Conservation (phyloP, 75 land plant species). For the Gnetum montanum region DNA sequence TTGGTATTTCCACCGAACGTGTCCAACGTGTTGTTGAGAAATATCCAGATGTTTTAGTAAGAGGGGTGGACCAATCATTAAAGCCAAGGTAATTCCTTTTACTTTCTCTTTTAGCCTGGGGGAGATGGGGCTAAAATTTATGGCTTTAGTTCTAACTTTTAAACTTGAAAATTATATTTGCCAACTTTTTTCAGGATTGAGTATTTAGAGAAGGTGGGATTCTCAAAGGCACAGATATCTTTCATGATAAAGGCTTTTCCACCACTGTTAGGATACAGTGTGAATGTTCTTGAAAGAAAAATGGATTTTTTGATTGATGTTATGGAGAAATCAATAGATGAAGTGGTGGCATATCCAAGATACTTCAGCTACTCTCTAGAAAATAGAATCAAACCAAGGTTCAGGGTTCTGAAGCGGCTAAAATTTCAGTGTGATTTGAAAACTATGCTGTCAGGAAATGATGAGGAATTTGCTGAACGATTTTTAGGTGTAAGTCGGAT, state of each 20-base stretch:
- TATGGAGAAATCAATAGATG: constrained; percentile 51
- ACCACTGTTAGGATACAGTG: constrained; percentile 73
- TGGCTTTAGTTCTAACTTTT: not conserved
- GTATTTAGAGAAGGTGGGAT: constrained; percentile 40
- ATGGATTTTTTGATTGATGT: constrained; percentile 43
- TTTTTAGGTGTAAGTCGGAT: constrained; percentile 49
- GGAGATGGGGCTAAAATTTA: not conserved
- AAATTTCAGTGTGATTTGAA: constrained; percentile 50
- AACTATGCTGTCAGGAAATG: constrained; percentile 71
- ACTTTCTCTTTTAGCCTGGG: not conserved
- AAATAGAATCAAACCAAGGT: constrained; percentile 81
- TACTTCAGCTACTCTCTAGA: constrained; percentile 86
- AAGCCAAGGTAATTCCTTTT: constrained; percentile 46
- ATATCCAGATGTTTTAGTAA: constrained; percentile 74
- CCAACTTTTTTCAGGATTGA: constrained; percentile 35
- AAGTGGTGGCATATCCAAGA: constrained; percentile 76
- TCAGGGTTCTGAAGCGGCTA: constrained; percentile 39
- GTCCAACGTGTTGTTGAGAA: constrained; percentile 49
- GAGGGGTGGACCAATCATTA: constrained; percentile 47
- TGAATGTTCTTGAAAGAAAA: constrained; percentile 64
- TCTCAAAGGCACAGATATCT: constrained; percentile 44
- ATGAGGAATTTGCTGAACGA: constrained; percentile 74
- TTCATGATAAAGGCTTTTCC: constrained; percentile 82
- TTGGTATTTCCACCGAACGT: constrained; percentile 38
- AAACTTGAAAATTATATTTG: not conserved